Evolutionary conservation across 306 rosid genomes (phyloP).

Genomic region (Bauhinia variegata): DNA sequence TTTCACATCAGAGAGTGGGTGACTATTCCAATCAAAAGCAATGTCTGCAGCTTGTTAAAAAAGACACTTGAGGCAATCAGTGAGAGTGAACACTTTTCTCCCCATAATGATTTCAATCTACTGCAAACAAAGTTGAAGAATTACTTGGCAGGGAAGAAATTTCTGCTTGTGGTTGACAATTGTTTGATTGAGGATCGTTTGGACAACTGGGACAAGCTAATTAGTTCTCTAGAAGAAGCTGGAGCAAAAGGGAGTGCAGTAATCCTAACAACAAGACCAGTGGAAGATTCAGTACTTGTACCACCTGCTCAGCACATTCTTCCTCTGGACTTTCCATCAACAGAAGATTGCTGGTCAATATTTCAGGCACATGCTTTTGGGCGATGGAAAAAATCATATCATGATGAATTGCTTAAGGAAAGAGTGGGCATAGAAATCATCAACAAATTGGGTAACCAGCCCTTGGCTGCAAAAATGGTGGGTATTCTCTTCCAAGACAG

Average conservation of each 20-base stretch:
- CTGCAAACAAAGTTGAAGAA: conserved; percentile 40
- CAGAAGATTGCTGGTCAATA: conserved; percentile 51
- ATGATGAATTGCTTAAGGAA: conserved; percentile 24
- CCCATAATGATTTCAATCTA: conserved; percentile 39
- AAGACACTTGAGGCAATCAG: conserved; percentile 45
- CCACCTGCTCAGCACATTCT: conserved; percentile 9
- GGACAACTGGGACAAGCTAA: conserved; percentile 35
- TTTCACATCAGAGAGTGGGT: conserved; percentile 44
- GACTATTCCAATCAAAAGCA: conserved; percentile 38
- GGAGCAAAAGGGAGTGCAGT: conserved; percentile 33
- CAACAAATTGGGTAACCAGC: conserved; percentile 42
- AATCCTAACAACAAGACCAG: conserved; percentile 12
- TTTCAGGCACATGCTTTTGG: conserved; percentile 51
- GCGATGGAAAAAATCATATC: conserved; percentile 3
- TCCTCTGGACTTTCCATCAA: conserved; percentile 27
- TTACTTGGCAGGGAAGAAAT: conserved; percentile 39
- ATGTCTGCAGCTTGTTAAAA: conserved; percentile 35
- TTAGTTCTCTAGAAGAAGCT: conserved; percentile 18
- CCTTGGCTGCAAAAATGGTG: conserved; percentile 40
- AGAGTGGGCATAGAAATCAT: conserved; percentile 48
- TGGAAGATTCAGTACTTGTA: conserved; percentile 5
- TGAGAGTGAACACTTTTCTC: background rate
- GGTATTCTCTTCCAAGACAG: conserved; percentile 45
- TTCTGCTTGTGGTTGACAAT: conserved; percentile 58
- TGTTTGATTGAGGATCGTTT: conserved; percentile 40